Evolutionary conservation across 208 protist species (phyloP).

Genomic region (Plasmodiophora brassicae): DNA sequence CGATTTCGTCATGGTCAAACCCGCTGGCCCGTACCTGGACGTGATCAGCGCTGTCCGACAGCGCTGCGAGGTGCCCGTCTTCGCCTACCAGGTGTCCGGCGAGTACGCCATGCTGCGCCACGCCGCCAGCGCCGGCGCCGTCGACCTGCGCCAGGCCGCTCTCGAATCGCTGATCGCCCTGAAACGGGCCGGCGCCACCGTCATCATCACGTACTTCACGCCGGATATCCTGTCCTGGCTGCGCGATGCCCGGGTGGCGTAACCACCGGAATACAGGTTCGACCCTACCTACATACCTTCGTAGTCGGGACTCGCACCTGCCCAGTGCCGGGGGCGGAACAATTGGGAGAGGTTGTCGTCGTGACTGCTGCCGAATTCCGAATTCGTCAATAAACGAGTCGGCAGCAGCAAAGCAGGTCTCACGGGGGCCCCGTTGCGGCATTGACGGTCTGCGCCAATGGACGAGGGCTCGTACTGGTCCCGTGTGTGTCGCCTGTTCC

Average conservation of each 20-base stretch:
- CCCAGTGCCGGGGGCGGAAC: no score
- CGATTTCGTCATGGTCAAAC: conserved; percentile 33
- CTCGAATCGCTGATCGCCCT: conserved; percentile 62
- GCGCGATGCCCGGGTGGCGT: conserved; percentile 15
- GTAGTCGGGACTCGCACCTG: no score
- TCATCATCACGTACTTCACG: conserved; percentile 74
- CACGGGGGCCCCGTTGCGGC: no score
- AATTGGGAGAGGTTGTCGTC: no score
- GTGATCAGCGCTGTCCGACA: neutral
- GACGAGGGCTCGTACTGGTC: no score
- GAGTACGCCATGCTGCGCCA: conserved; percentile 38
- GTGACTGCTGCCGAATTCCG: no score
- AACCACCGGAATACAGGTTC: no score
- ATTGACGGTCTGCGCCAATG: no score
- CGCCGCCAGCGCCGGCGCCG: conserved; percentile 15
- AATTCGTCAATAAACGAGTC: no score
- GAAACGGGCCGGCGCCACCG: conserved; percentile 61
- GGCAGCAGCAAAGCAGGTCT: no score
- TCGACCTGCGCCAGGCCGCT: conserved; percentile 42
- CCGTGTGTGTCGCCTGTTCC: no score
- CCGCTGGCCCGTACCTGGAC: conserved; percentile 33
- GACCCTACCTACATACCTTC: no score
- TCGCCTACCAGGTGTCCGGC: conserved; percentile 42
- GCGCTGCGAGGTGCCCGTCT: neutral
- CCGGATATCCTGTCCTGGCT: conserved; percentile 50